Evolutionary conservation across 305 asterid genomes (phyloP).

Genomic region (Fraxinus ornus): DNA sequence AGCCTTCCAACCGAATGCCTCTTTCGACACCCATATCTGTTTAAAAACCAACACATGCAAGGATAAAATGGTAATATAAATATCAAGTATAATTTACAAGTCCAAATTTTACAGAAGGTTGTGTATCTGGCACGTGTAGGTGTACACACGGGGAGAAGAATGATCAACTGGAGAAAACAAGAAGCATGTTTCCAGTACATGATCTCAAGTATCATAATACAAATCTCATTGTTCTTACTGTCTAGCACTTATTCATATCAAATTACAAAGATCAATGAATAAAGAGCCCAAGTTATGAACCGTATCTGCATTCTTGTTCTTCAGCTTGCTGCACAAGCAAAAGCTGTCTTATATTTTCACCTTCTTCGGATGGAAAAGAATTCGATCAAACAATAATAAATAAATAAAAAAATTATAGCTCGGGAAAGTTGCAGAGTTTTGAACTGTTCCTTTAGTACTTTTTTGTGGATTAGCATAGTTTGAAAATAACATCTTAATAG

Average conservation of each 20-base stretch:
- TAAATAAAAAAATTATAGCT: no score
- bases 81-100: neutral
- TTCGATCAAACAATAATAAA: neutral
- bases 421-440: neutral
- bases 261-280: neutral
- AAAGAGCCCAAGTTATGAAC: neutral
- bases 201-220: neutral
- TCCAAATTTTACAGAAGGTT: neutral
- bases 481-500: no score
- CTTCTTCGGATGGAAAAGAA: neutral
- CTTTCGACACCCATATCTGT: slow-evolving; percentile 81
- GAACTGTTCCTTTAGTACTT: neutral
- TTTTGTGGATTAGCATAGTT: no score
- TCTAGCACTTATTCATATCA: neutral
- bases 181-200: neutral
- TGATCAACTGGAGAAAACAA: neutral
- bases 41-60: slow-evolving; percentile 18
- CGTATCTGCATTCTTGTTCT: neutral
- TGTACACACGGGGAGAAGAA: neutral
- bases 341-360: neutral
- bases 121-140: neutral
- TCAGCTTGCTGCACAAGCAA: neutral
- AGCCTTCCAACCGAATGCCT: slow-evolving; percentile 75
- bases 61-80: neutral
- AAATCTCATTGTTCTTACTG: neutral